Evolutionary conservation across 768 basidiomycete genomes (phyloP), one percentile per base, ranked within the genome.

Genomic region (Tylopilus sp.): DNA sequence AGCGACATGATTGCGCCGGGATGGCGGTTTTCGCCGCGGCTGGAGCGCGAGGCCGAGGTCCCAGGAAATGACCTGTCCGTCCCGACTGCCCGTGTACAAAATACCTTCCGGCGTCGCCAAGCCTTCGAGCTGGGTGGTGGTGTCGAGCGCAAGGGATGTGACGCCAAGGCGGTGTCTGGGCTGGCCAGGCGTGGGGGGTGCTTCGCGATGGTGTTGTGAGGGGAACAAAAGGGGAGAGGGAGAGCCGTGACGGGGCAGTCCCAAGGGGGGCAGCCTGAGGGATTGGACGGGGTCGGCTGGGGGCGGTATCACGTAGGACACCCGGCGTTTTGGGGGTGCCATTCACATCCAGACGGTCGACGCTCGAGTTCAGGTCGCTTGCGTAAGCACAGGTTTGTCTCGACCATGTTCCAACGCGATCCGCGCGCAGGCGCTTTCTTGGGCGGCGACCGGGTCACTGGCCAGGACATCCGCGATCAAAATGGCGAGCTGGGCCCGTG

Each of bases 381-480:
- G 30, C 33, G 24, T 30, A 36, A 36, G 34, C 47, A 21, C 26
- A n/a, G 13, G 37, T 22, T 2, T 21, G 22, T 8, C 21, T 3
- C 58, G 54, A 48, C 24, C 56, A 92, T 93, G 82, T 93, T 90
- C 69, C 89, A 91, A 84, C 85, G 91, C 70, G 92, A 94, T 83
- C 88, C 92, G 58, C 75, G 87, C 65, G 90, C 89, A 60, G 94
- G 93, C 45, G 89, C 90, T 19, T 97, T 98, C 70, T 77, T 98
- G 17, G 95, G 95, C 50, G 96, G 96, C 25, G 90, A 96, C 73
- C 80, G 95, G 63, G 86, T 94, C 17, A 89, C 90, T 59, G 95
- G 96, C 4, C 94, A 95, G 69, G 96, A 97, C 68, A 90, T 98
- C 52, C 83, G 95, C 57, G 93, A 97, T 74, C 92, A 95, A 74